phyloP scores from a whole-genome alignment of 2,329 filamentous ascomycete genomes.

The Colletotrichum acutatum region DNA sequence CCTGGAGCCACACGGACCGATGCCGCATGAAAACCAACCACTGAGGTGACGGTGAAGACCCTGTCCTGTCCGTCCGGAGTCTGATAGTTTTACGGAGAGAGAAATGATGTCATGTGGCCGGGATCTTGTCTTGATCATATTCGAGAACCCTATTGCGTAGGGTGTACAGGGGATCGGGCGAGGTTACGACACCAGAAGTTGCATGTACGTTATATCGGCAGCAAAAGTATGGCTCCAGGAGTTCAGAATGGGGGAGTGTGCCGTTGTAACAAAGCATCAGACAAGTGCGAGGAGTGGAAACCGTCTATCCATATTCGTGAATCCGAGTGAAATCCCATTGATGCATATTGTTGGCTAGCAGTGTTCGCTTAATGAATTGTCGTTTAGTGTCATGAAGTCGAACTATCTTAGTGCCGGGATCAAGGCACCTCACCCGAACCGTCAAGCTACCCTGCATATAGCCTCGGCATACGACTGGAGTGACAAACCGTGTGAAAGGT shows the following conservation, averaged over 20 bases:
- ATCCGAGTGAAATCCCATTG: not conserved
- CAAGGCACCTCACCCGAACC: not conserved
- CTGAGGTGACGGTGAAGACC: not conserved
- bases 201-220: not conserved
- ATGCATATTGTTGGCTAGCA: not conserved
- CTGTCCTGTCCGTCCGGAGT: not conserved
- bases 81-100: not conserved
- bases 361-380: not conserved
- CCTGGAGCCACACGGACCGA: not conserved
- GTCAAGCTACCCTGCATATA: not conserved
- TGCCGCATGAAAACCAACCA: not conserved
- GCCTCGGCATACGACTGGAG: not conserved
- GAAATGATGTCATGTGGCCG: not conserved
- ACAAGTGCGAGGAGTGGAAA: not conserved
- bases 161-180: not conserved
- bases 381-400: not conserved
- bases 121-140: not conserved
- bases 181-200: not conserved
- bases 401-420: not conserved
- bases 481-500: not conserved
- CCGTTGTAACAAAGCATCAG: not conserved
- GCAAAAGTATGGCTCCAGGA: not conserved
- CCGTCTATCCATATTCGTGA: not conserved
- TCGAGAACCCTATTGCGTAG: not conserved
- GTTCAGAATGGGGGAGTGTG: not conserved